Base-by-base conservation (phyloP, 169 alveolate species). In the Cyclospora cayetanensis region DNA sequence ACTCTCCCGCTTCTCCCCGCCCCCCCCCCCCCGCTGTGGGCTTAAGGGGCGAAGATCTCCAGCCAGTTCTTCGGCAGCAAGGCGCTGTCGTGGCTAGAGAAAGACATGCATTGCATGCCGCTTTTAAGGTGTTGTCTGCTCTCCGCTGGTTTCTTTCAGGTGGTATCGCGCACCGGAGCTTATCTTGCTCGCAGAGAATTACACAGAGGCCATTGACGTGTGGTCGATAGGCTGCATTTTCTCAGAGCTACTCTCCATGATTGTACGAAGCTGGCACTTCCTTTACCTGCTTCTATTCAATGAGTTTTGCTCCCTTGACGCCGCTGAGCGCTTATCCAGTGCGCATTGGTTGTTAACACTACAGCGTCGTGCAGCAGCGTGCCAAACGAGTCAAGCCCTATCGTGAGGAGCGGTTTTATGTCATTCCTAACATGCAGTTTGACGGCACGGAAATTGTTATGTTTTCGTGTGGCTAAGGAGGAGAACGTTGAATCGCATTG, bases 101-200 rank as follows among this genome's bases (percentile, higher is more conserved):
- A 7, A 39, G 4, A 42, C 18, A 7, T 80, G 12, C 29, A 22
- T 37, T 43, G 0, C 1, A 63, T 20, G 31, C 29, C 31, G 42
- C 15, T 27, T 2, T 11, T 15, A 31, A n/a, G 11, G 29, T 11
- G 15, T 7, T 72, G 52, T 9, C 84, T 72, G 1, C 35, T 20
- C 41, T 42, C 9, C 7, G 29, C 52, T 0, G 42, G 15, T 29
- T 31, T 70, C 22, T 35, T 41, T 34, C 79, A 96, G 99, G 86
- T 99, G 99, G 99, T 99, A 99, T 91, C 94, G 99, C 50, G 99
- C 99, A 2, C 99, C 99, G n/a, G 99, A 99, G 96, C 96, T 98
- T 35, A 98, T 99, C 79, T 92, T 98, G 70, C 94, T 98, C 74
- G 99, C 98, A 91, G 99, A 98, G 85, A 98, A 98, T 94, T 99